Percentiles rank a stretch among this genome's conserved stretches.
Conservation (phyloP, 495 filamentous ascomycete species). For the Cenococcum geophilum region DNA sequence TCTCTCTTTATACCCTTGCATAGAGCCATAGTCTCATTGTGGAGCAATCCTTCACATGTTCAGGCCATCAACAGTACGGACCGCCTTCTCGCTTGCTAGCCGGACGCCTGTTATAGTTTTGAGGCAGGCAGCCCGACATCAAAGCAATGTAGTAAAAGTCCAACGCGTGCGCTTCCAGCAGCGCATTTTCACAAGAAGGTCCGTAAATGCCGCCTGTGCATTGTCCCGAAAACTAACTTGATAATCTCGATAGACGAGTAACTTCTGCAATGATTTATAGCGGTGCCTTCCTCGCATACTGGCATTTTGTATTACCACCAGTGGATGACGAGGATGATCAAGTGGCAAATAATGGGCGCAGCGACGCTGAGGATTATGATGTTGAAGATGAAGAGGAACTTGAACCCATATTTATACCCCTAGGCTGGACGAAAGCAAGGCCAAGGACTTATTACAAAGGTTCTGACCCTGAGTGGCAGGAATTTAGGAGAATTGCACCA, state of each 20-base stretch:
- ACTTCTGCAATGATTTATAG: neutral
- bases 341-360: conserved; percentile 23
- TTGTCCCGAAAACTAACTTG: neutral
- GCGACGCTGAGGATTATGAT: conserved; percentile 23
- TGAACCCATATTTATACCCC: conserved; percentile 55
- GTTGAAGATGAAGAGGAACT: conserved; percentile 30
- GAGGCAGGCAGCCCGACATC: conserved; percentile 13
- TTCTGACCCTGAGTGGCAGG: conserved; percentile 65
- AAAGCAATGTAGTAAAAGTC: conserved; percentile 23
- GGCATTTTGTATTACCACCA: conserved; percentile 18
- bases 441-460: conserved; percentile 51
- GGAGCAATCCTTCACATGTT: conserved; percentile 23
- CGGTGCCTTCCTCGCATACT: conserved; percentile 3
- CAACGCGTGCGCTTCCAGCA: conserved; percentile 33
- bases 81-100: conserved; percentile 22
- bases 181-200: conserved; percentile 25
- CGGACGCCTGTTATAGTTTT: conserved; percentile 2
- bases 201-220: neutral
- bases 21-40: neutral
- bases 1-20: neutral
- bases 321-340: conserved; percentile 23
- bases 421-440: conserved; percentile 49
- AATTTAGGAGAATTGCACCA: conserved; percentile 53
- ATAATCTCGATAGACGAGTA: neutral
- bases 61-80: conserved; percentile 21